Evolutionary conservation across 2,329 filamentous ascomycete genomes (phyloP).

Genomic region (Fusarium subglutinans): DNA sequence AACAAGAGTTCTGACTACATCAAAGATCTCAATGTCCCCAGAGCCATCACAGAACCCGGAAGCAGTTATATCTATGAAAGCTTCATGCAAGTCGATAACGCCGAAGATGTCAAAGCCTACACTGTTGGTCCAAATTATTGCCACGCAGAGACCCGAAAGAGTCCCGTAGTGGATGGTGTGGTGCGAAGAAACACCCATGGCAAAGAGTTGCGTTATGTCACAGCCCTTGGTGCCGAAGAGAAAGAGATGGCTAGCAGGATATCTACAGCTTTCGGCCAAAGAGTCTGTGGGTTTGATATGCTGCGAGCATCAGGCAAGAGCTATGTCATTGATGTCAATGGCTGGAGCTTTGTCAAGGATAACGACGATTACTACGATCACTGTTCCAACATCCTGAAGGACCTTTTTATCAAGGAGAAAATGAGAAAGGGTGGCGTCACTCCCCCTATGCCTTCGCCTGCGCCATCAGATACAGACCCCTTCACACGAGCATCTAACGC

Average conservation of each 20-base stretch:
- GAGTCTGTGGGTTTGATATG: conserved; percentile 95
- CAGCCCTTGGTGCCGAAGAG: conserved; percentile 81
- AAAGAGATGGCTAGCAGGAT: conserved; percentile 89
- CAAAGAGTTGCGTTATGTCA: conserved; percentile 96
- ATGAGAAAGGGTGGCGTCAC: conserved; percentile 69
- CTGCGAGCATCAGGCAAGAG: conserved; percentile 88
- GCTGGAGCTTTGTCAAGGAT: conserved; percentile 99
- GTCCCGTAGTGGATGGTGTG: conserved; percentile 94
- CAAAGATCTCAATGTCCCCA: conserved; percentile 76
- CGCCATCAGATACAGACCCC: conserved; percentile 56
- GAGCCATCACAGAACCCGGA: conserved; percentile 80
- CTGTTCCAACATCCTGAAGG: conserved; percentile 83
- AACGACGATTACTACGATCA: conserved; percentile 99
- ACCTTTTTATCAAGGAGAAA: conserved; percentile 88
- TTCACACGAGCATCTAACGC: conserved; percentile 46
- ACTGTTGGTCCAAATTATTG: conserved; percentile 94
- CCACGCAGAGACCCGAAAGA: conserved; percentile 96
- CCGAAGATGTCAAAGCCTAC: conserved; percentile 98
- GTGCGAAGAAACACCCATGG: conserved; percentile 96
- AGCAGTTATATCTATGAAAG: conserved; percentile 97
- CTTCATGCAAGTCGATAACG: conserved; percentile 95
- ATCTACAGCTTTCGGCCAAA: conserved; percentile 89
- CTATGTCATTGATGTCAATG: conserved; percentile 98
- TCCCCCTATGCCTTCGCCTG: conserved; percentile 61
- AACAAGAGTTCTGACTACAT: conserved; percentile 99